phyloP scores from a whole-genome alignment of 2,329 filamentous ascomycete genomes.

The Ampelomyces quisqualis region DNA sequence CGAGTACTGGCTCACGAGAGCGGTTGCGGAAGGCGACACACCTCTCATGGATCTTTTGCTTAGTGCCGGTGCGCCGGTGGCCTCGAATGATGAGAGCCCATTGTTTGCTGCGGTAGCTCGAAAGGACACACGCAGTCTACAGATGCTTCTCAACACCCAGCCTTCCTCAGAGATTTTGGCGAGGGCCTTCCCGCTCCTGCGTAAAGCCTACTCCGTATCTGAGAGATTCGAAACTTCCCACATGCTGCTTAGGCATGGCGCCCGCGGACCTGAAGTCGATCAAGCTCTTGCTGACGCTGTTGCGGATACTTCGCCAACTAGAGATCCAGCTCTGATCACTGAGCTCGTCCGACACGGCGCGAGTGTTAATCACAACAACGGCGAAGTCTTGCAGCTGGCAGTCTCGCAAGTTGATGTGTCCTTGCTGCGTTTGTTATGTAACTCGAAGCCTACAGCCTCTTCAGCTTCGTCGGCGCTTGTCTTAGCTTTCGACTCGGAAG shows the following conservation, averaged over 20 bases:
- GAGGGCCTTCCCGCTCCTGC: conserved; percentile 25
- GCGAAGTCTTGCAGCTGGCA: conserved; percentile 29
- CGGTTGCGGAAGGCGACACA: conserved; percentile 33
- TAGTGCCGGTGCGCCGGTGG: conserved; percentile 27
- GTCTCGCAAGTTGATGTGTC: conserved; percentile 31
- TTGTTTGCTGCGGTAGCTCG: conserved; percentile 26
- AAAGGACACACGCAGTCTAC: conserved; percentile 26
- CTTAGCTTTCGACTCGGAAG: conserved; percentile 28
- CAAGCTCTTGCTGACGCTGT: conserved; percentile 33
- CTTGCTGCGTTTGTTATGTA: conserved; percentile 31
- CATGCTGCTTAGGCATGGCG: conserved; percentile 30
- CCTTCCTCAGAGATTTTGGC: conserved; percentile 26
- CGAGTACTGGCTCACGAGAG: conserved; percentile 27
- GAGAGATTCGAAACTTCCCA: conserved; percentile 26
- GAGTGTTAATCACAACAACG: conserved; percentile 26
- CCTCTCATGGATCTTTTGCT: conserved; percentile 33
- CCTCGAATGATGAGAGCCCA: conserved; percentile 19
- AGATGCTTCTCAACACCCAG: conserved; percentile 22
- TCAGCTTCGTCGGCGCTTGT: conserved; percentile 32
- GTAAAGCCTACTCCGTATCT: conserved; percentile 18
- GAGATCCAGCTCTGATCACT: conserved; percentile 29
- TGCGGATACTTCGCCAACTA: conserved; percentile 24
- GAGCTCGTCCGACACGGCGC: conserved; percentile 30
- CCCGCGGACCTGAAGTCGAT: conserved; percentile 31
- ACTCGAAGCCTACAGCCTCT: conserved; percentile 17